Evolutionary conservation across 139 green algal species (phyloP).

Genomic region (Monoraphidium neglectum): DNA sequence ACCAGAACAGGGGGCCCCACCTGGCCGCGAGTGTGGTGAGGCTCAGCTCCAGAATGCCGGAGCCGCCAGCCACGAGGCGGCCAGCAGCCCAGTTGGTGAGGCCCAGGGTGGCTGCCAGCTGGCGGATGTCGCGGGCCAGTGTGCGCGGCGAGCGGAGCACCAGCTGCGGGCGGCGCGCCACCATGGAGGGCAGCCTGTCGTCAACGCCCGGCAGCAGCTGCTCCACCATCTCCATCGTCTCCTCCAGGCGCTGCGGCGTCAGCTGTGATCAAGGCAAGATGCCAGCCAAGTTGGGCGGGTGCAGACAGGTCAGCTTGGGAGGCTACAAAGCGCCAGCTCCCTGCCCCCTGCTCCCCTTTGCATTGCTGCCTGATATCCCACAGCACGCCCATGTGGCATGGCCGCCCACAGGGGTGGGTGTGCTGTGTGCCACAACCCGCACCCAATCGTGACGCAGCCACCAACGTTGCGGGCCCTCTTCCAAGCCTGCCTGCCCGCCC

Average conservation of each 20-base stretch:
- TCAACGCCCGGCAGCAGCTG: slow-evolving; percentile 26
- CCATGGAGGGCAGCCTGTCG: slow-evolving; percentile 4
- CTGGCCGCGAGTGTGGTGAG: slow-evolving; percentile 8
- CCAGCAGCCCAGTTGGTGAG: slow-evolving; percentile 8
- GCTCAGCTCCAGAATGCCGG: slow-evolving; percentile 14
- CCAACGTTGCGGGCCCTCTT: no score
- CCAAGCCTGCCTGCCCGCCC: slow-evolving; percentile 4
- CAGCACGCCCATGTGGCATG: no score
- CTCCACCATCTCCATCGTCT: slow-evolving; percentile 5
- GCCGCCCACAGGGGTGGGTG: no score
- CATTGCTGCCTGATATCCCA: no score
- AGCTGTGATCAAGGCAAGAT: no score
- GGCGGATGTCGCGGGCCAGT: slow-evolving; percentile 5
- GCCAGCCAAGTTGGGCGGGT: neutral
- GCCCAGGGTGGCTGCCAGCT: slow-evolving; percentile 10
- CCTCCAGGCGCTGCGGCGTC: neutral
- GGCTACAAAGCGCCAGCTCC: no score
- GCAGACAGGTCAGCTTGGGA: no score
- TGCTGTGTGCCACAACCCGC: no score
- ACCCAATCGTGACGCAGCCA: no score
- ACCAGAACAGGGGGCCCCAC: neutral
- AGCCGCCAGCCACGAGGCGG: slow-evolving; percentile 15
- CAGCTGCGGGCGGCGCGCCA: slow-evolving; percentile 20
- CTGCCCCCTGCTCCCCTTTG: no score
- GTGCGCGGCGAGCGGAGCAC: slow-evolving; percentile 9